Evolutionary conservation across 1,139 yeast species (phyloP), one percentile per base, ranked within the genome.

Genomic region (Kluyveromyces sp.): DNA sequence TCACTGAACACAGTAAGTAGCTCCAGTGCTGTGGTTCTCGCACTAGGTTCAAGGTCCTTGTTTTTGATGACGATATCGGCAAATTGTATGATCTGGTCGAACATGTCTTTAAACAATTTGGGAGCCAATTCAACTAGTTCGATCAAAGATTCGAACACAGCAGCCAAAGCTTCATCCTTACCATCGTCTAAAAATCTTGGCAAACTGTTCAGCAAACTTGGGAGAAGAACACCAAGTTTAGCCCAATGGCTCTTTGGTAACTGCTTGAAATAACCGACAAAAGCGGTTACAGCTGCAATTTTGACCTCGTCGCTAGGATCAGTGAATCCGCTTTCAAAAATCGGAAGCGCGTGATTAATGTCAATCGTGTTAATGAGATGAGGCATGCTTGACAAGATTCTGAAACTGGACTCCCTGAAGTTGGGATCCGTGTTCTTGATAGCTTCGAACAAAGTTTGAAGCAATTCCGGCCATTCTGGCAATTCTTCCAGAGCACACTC

Each of bases 111-210:
- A 69, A 92, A 92, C 79, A 92, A 78, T 60, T 89, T 92, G 42
- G 98, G 98, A 9, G 97, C 97, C 50, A 89, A 69, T 53, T 84
- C 94, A 8, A 89, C 96, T 49, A 92, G 74, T 56, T 92, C 97
- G 48, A 89, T 87, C 55, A 92, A 73, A 9, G 89, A 75, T 64
- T 87, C 96, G 51, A 92, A 75, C n/a, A 89, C 95, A 4, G 86
- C 74, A 1, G 95, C 82, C 54, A 92, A 74, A 11, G 95, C 86
- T 22, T 74, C 70, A 46, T 87, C 94, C 60, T 87, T 85, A 36
- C 88, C 88, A 55, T 73, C 79, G 50, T 78, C 82, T 47, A 88
- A 73, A 53, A 92, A 77, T 54, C 89, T 81, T 41, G 96, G 96
- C 53, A 92, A 74, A 38, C 95, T 85, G 61, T 86, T 87, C 53